phyloP scores from a whole-genome alignment of 768 basidiomycete species.

The Rhodotorula taiwanensis region DNA sequence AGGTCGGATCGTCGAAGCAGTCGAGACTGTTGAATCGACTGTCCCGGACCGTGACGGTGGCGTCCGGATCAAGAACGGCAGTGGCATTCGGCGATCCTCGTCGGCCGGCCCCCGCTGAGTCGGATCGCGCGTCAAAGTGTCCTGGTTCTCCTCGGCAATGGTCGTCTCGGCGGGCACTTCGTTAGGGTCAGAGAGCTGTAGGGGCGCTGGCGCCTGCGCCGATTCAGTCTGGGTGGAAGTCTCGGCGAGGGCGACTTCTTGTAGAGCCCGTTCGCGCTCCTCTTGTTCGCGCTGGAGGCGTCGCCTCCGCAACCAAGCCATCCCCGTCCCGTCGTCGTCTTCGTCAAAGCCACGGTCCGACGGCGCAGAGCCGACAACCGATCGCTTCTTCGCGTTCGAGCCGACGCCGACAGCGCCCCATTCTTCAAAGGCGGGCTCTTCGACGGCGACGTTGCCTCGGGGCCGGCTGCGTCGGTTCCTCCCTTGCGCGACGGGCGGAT shows the following conservation, averaged over 20 bases:
- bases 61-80: neutral
- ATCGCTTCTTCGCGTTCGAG: neutral
- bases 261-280: neutral
- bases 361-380: neutral
- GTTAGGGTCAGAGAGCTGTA: too few species aligned
- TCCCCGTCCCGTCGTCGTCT: conserved; percentile 13
- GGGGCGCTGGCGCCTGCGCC: too few species aligned
- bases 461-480: neutral
- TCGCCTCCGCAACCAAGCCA: conserved; percentile 32
- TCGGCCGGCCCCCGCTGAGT: neutral
- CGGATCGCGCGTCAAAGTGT: neutral
- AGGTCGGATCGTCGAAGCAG: conserved; percentile 21
- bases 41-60: conserved; percentile 4
- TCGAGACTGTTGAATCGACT: conserved; percentile 24
- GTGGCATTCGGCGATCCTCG: neutral
- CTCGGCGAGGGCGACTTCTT: conserved; percentile 6
- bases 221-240: too few species aligned
- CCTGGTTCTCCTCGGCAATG: neutral
- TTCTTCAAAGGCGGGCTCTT: conserved; percentile 29
- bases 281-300: conserved; percentile 6
- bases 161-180: too few species aligned
- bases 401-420: conserved; percentile 22
- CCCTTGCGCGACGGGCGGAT: conserved; percentile 35
- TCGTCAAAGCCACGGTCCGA: neutral
- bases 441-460: neutral